Percentiles rank a stretch among this genome's conserved stretches.
Evolutionary conservation across 108 stramenopile species (phyloP).

Genomic region (Discostella stelligeroides): DNA sequence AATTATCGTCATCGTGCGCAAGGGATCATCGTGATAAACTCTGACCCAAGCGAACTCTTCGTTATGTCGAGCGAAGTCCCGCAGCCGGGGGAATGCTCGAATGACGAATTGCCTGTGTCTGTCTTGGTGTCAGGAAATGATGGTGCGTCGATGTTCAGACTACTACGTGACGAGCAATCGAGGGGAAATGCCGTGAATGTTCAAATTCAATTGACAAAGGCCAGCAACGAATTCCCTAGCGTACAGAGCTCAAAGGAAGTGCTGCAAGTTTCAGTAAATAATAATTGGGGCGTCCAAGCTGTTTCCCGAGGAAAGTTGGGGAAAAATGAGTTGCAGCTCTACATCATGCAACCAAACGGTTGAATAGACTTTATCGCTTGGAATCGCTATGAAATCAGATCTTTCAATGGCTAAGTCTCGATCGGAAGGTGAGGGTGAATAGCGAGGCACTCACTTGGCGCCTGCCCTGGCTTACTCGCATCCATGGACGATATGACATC

Average conservation of each 20-base stretch:
- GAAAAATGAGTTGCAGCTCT: slow-evolving; percentile 63
- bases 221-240: slow-evolving; percentile 28
- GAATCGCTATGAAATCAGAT: too few species aligned
- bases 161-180: slow-evolving; percentile 9
- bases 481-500: too few species aligned
- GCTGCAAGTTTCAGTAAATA: slow-evolving; percentile 54
- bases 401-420: too few species aligned
- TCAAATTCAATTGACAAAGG: slow-evolving; percentile 24
- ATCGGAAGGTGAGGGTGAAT: too few species aligned
- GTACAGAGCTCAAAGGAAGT: slow-evolving; percentile 43
- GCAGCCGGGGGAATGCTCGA: slow-evolving; percentile 6
- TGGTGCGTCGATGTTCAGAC: slow-evolving; percentile 50
- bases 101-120: slow-evolving; percentile 50
- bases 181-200: slow-evolving; percentile 15
- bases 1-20: slow-evolving; percentile 53
- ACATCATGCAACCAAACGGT: slow-evolving; percentile 34
- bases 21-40: slow-evolving; percentile 72
- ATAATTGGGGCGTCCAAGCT: slow-evolving; percentile 75
- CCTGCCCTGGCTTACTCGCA: too few species aligned
- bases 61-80: slow-evolving; percentile 63
- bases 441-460: too few species aligned
- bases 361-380: too few species aligned
- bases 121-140: slow-evolving; percentile 72
- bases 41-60: slow-evolving; percentile 65
- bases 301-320: slow-evolving; percentile 22